Conservation (phyloP, 208 protist genomes). For the Trypanosoma rangeli region DNA sequence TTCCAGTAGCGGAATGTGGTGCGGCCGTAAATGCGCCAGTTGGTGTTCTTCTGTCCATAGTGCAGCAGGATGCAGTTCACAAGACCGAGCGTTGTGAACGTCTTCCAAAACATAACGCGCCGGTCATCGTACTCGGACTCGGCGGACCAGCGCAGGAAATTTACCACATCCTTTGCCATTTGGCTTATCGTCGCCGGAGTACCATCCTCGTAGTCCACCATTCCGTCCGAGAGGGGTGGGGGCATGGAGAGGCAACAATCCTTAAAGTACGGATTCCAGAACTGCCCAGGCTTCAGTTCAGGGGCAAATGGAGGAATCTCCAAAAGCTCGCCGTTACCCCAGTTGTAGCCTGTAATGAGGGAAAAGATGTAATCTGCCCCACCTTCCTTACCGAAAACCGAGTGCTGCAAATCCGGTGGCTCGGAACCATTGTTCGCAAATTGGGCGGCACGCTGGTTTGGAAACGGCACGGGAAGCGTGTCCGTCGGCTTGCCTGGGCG, state of each 20-base stretch:
- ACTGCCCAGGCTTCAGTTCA: conserved; percentile 87
- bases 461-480: conserved; percentile 95
- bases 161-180: conserved; percentile 97
- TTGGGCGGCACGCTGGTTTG: conserved; percentile 97
- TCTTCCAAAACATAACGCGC: conserved; percentile 87
- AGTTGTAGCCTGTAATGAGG: conserved; percentile 97
- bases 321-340: conserved; percentile 93
- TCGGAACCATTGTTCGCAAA: conserved; percentile 97
- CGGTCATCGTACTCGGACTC: conserved; percentile 90
- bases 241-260: conserved; percentile 98
- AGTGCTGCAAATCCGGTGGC: conserved; percentile 97
- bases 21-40: conserved; percentile 87
- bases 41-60: conserved; percentile 87
- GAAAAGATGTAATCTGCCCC: conserved; percentile 98
- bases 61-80: conserved; percentile 86
- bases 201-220: conserved; percentile 98
- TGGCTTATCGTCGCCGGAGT: conserved; percentile 96
- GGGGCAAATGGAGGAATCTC: conserved; percentile 82
- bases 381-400: conserved; percentile 95
- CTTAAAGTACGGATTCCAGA: conserved; percentile 99
- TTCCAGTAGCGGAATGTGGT: conserved; percentile 92
- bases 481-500: conserved; percentile 97
- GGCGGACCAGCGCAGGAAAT: conserved; percentile 92
- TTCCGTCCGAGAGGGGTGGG: conserved; percentile 93
- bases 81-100: conserved; percentile 71